These are phyloP conservation scores for Melaleuca alternifolia DNA, from an alignment of 345 rosid genomes.

Conservation along the genomic window DNA sequence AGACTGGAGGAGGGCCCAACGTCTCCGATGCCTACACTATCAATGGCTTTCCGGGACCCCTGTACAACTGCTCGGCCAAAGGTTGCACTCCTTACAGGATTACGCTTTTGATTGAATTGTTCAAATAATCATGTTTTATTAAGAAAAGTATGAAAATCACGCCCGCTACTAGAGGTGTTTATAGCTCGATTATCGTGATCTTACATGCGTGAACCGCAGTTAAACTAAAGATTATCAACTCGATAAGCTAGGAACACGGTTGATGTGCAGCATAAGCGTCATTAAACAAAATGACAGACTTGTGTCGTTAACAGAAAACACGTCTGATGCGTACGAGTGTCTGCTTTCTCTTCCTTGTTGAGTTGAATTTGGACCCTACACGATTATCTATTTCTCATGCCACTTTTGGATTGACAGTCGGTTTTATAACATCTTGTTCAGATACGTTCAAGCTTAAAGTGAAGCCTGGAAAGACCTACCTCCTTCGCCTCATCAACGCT, in stretches of 20 bases:
- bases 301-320: too few species aligned
- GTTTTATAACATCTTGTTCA: constrained; percentile 1
- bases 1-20: constrained; percentile 43
- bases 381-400: too few species aligned
- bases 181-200: neutral
- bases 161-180: neutral
- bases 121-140: neutral
- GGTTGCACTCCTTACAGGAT: constrained; percentile 2
- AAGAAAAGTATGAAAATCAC: neutral
- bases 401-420: neutral
- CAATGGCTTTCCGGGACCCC: constrained; percentile 44
- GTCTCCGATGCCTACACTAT: constrained; percentile 43
- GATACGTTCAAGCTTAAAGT: constrained; percentile 46
- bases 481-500: constrained; percentile 34
- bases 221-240: neutral
- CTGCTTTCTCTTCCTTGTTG: too few species aligned
- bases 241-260: too few species aligned
- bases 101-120: neutral
- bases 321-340: too few species aligned
- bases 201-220: neutral
- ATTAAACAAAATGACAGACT: too few species aligned
- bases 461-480: constrained; percentile 37
- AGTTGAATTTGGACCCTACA: too few species aligned
- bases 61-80: constrained; percentile 29
- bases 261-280: too few species aligned